A percentile compares a stretch with the other conserved stretches of the same genome.
Conservation (phyloP, 495 filamentous ascomycete genomes). For the Evernia prunastri region DNA sequence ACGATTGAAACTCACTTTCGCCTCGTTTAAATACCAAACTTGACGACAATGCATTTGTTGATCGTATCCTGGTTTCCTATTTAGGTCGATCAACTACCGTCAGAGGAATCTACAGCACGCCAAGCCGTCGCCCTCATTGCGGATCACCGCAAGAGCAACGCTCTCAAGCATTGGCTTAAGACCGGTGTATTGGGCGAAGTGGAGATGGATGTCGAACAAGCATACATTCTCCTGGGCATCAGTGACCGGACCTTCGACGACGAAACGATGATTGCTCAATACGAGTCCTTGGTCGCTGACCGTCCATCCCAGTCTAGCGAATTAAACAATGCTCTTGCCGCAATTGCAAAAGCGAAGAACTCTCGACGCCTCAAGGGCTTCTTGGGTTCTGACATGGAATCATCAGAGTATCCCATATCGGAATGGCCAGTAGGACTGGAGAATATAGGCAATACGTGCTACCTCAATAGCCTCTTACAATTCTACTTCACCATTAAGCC, state of each 20-base stretch:
- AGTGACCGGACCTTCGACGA: slow-evolving; percentile 47
- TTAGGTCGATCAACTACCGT: slow-evolving; percentile 41
- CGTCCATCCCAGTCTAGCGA: slow-evolving; percentile 41
- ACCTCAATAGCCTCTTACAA: slow-evolving; percentile 92
- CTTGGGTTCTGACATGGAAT: slow-evolving; percentile 31
- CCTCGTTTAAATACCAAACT: neutral
- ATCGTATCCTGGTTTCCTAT: neutral
- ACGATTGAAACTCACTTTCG: slow-evolving; percentile 5
- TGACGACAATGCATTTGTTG: neutral
- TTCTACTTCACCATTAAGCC: slow-evolving; percentile 88
- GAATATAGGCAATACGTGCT: slow-evolving; percentile 97
- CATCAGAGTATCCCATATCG: slow-evolving; percentile 31
- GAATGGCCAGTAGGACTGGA: slow-evolving; percentile 74
- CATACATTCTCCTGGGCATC: slow-evolving; percentile 52
- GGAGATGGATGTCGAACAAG: slow-evolving; percentile 53
- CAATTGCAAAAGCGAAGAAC: slow-evolving; percentile 46
- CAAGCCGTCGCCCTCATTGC: slow-evolving; percentile 55
- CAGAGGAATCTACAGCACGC: slow-evolving; percentile 42
- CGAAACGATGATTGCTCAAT: slow-evolving; percentile 45
- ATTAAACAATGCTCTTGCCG: slow-evolving; percentile 44
- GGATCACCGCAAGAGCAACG: slow-evolving; percentile 46
- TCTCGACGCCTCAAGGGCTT: slow-evolving; percentile 35
- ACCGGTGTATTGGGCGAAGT: slow-evolving; percentile 46
- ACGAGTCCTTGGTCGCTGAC: slow-evolving; percentile 45
- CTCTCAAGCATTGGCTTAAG: slow-evolving; percentile 48